Conservation (phyloP, 805 yeast species). For the Zygoascus ofunaensis region DNA sequence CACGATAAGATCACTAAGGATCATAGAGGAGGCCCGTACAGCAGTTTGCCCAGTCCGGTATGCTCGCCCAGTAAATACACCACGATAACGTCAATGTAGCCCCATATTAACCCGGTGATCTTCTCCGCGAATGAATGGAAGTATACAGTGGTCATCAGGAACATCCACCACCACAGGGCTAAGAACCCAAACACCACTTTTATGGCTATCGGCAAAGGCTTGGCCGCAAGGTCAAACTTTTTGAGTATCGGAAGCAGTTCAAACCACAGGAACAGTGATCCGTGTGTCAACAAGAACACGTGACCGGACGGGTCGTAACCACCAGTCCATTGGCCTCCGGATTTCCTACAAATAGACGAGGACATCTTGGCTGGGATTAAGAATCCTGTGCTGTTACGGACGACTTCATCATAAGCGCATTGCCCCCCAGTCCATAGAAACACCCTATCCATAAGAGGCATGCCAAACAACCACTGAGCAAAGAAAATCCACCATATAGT, state of each 20-base stretch:
- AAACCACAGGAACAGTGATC: slow-evolving; percentile 54
- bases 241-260: slow-evolving; percentile 44
- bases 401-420: slow-evolving; percentile 35
- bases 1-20: no score
- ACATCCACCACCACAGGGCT: slow-evolving; percentile 75
- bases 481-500: slow-evolving; percentile 79
- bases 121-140: slow-evolving; percentile 80
- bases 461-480: slow-evolving; percentile 80
- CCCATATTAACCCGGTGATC: slow-evolving; percentile 57
- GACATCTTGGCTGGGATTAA: not conserved
- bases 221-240: not conserved
- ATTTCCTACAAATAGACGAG: slow-evolving; percentile 40
- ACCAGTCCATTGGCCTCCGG: slow-evolving; percentile 65
- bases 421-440: slow-evolving; percentile 76
- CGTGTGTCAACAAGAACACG: slow-evolving; percentile 63
- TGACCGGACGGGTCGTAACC: slow-evolving; percentile 98
- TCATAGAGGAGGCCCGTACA: not conserved
- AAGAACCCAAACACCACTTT: slow-evolving; percentile 31
- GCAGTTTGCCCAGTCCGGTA: not conserved
- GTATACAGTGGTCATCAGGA: slow-evolving; percentile 70
- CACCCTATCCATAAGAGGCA: slow-evolving; percentile 81
- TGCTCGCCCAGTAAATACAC: slow-evolving; percentile 32
- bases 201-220: slow-evolving; percentile 13
- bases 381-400: not conserved
- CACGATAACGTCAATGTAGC: slow-evolving; percentile 41